Percentiles rank a stretch among this genome's conserved stretches.
These are phyloP conservation scores for Blastobotrys chiropterorum DNA, from an alignment of 805 yeast species.

Conservation along the genomic window DNA sequence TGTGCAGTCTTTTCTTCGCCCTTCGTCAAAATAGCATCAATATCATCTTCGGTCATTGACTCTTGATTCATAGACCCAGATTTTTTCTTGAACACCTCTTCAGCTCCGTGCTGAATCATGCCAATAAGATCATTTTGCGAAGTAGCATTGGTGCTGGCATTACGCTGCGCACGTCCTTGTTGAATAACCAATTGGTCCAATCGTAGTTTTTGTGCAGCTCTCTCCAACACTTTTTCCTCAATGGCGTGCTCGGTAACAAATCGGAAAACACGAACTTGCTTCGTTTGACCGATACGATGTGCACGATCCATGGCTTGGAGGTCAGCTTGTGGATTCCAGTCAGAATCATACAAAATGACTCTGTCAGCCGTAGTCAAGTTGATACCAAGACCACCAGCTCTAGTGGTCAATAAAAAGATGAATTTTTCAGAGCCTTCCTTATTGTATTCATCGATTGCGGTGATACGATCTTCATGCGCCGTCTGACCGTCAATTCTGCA, in stretches of 20 bases:
- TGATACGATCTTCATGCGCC: conserved; percentile 84
- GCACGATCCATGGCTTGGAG: conserved; percentile 98
- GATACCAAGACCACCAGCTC: conserved; percentile 97
- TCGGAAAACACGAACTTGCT: conserved; percentile 87
- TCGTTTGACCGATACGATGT: conserved; percentile 94
- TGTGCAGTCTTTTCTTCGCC: conserved; percentile 80
- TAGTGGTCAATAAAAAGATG: conserved; percentile 77
- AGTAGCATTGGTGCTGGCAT: conserved; percentile 37
- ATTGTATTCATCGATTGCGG: conserved; percentile 89
- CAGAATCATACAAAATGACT: conserved; percentile 83
- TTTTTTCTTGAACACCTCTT: conserved; percentile 64
- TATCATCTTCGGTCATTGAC: conserved; percentile 50
- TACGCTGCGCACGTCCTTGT: conserved; percentile 63
- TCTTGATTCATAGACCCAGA: conserved; percentile 29
- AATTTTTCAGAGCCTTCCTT: conserved; percentile 76
- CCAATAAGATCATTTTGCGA: conserved; percentile 66
- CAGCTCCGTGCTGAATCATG: conserved; percentile 98
- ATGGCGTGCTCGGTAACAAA: conserved; percentile 94
- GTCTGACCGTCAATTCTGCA: conserved; percentile 94
- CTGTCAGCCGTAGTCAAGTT: conserved; percentile 88
- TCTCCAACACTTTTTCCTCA: conserved; percentile 90
- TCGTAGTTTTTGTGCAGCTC: conserved; percentile 91
- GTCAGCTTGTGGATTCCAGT: conserved; percentile 98
- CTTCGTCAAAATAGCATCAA: conserved; percentile 70
- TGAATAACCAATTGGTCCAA: conserved; percentile 93